Evolutionary conservation across 176 grass and related monocot species (phyloP).

Genomic region (Oryza brachyantha): DNA sequence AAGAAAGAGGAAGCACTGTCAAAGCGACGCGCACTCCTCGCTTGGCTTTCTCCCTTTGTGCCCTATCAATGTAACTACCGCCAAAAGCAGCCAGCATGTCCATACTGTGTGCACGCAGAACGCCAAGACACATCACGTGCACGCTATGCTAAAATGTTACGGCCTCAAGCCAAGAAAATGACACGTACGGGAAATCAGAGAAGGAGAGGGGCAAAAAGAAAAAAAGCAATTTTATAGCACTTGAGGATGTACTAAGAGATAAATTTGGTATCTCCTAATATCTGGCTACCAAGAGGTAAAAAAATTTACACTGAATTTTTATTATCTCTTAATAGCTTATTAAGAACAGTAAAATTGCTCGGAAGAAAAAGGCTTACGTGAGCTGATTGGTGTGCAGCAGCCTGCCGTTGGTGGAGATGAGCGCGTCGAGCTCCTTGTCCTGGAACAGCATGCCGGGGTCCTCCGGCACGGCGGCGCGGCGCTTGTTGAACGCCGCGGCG

Average conservation of each 20-base stretch:
- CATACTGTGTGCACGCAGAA: background rate
- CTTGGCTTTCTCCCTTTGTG: background rate
- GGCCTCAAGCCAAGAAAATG: background rate
- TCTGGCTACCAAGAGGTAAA: too few relatives aligned
- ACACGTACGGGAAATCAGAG: background rate
- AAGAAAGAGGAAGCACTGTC: background rate
- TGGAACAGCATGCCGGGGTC: slow-evolving; percentile 54
- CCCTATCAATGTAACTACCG: slow-evolving; percentile 10
- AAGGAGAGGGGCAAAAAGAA: too few relatives aligned
- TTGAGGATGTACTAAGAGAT: too few relatives aligned
- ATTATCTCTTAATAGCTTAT: too few relatives aligned
- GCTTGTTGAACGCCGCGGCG: slow-evolving; percentile 49
- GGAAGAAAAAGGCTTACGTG: background rate
- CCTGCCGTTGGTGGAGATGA: slow-evolving; percentile 56
- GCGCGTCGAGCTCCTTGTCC: slow-evolving; percentile 55
- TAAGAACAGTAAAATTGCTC: too few relatives aligned
- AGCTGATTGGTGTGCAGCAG: slow-evolving; percentile 32
- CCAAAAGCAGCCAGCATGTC: slow-evolving; percentile 18
- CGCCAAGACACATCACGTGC: background rate
- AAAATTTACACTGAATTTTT: too few relatives aligned
- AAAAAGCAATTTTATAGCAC: too few relatives aligned
- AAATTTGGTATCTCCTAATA: too few relatives aligned
- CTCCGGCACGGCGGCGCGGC: slow-evolving; percentile 33
- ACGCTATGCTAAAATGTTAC: background rate
- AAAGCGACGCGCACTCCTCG: background rate